Conservation (phyloP, 2,329 filamentous ascomycete species). For the Neurospora crassa region DNA sequence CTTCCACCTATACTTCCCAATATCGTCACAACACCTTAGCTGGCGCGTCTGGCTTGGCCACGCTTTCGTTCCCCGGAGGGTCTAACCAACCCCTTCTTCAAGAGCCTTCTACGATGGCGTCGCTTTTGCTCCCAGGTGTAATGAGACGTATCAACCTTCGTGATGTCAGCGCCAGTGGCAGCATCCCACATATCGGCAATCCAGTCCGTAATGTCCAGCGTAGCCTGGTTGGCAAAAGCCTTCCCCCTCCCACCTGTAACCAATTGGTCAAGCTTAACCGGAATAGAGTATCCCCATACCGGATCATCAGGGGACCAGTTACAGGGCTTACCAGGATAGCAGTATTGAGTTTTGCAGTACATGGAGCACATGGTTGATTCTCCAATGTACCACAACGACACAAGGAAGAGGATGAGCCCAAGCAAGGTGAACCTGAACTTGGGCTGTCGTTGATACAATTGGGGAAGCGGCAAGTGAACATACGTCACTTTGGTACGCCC, state of each 20-base stretch:
- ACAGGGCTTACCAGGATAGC: slow-evolving; percentile 35
- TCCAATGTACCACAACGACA: slow-evolving; percentile 43
- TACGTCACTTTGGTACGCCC: slow-evolving; percentile 22
- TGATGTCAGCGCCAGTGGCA: slow-evolving; percentile 34
- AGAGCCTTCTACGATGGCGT: slow-evolving; percentile 39
- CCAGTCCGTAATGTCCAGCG: slow-evolving; percentile 37
- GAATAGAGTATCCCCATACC: slow-evolving; percentile 49
- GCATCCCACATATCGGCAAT: slow-evolving; percentile 39
- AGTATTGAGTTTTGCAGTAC: slow-evolving; percentile 46
- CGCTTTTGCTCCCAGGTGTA: slow-evolving; percentile 38
- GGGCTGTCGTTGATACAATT: slow-evolving; percentile 34
- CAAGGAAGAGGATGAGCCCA: slow-evolving; percentile 33
- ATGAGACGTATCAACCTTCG: slow-evolving; percentile 30
- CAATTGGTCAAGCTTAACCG: slow-evolving; percentile 55
- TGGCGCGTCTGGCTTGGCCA: background rate
- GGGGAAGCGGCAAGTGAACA: slow-evolving; percentile 35
- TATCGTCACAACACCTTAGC: background rate
- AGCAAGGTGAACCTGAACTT: slow-evolving; percentile 38
- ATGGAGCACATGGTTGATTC: slow-evolving; percentile 43
- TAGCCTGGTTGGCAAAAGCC: slow-evolving; percentile 23
- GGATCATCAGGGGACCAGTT: slow-evolving; percentile 50
- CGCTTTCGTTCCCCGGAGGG: background rate
- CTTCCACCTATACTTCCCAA: slow-evolving; percentile 29
- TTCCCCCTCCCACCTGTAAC: slow-evolving; percentile 42
- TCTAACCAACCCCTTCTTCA: slow-evolving; percentile 34